phyloP scores from a whole-genome alignment of 1,284 basidiomycete species.

The Melampsora americana region DNA sequence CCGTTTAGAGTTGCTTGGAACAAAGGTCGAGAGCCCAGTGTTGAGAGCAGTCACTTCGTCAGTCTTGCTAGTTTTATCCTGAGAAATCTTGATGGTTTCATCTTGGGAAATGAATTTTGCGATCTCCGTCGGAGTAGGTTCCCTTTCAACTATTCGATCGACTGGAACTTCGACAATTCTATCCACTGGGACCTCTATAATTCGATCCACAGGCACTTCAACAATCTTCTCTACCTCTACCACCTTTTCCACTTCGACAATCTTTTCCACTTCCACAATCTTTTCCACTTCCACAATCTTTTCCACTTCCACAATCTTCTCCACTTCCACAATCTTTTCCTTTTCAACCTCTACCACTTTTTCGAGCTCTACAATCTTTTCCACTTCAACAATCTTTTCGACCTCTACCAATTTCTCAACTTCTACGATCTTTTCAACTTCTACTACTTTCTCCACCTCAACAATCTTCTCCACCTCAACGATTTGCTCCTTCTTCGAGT shows the following conservation, averaged over 20 bases:
- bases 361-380: constrained; percentile 49
- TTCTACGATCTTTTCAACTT: constrained; percentile 49
- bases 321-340: constrained; percentile 49
- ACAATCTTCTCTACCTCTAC: constrained; percentile 49
- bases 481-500: constrained; percentile 4
- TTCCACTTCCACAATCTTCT: constrained; percentile 46
- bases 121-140: neutral
- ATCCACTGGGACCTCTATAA: too few relatives aligned
- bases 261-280: constrained; percentile 53
- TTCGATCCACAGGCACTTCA: constrained; percentile 57
- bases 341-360: constrained; percentile 45
- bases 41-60: constrained; percentile 13
- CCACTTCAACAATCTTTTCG: constrained; percentile 44
- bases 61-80: too few relatives aligned
- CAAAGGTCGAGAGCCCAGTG: constrained; percentile 14
- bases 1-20: neutral
- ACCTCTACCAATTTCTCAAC: constrained; percentile 47
- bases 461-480: constrained; percentile 48
- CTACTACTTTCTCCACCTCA: constrained; percentile 48
- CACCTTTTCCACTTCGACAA: constrained; percentile 50
- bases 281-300: constrained; percentile 53
- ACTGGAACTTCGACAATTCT: constrained; percentile 47
- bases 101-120: neutral
- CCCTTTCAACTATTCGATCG: neutral
- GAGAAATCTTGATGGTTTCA: constrained; percentile 11